Conservation (phyloP, 441 rosid genomes). For the Flueggea neowawraea region DNA sequence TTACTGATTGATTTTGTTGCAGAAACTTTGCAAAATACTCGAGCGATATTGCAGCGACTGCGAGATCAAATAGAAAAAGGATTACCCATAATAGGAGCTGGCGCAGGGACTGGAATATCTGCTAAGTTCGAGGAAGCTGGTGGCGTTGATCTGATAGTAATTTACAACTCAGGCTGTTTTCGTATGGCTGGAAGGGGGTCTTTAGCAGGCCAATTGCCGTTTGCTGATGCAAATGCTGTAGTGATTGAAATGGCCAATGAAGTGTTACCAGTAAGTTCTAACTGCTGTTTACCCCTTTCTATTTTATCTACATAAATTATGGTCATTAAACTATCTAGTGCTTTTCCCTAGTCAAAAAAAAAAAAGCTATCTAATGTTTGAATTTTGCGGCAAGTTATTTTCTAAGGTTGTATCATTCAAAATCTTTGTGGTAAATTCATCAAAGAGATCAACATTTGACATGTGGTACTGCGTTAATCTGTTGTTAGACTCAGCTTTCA, state of each 20-base stretch:
- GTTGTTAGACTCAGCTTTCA: too few species aligned
- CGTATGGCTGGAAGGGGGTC: conserved; percentile 99
- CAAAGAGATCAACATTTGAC: too few species aligned
- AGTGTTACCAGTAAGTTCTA: conserved; percentile 76
- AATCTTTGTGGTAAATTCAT: too few species aligned
- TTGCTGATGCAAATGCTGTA: conserved; percentile 94
- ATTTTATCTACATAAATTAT: too few species aligned
- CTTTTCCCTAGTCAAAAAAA: too few species aligned
- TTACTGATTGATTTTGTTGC: conserved; percentile 21
- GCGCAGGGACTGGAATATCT: conserved; percentile 98
- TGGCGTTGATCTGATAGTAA: conserved; percentile 82
- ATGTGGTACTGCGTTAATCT: too few species aligned
- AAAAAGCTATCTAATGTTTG: too few species aligned
- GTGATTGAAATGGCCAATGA: conserved; percentile 97
- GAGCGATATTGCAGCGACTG: conserved; percentile 55
- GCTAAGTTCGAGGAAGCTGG: conserved; percentile 99
- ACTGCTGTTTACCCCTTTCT: neutral
- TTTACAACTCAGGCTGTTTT: conserved; percentile 96
- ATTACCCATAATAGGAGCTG: conserved; percentile 89
- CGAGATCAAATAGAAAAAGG: conserved; percentile 68
- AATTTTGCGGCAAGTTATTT: too few species aligned
- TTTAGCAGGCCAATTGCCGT: conserved; percentile 87
- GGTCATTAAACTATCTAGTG: too few species aligned
- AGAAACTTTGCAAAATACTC: conserved; percentile 82
- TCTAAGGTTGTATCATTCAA: too few species aligned